phyloP scores from a whole-genome alignment of 495 filamentous ascomycete genomes.

The Penicillium nucicola region DNA sequence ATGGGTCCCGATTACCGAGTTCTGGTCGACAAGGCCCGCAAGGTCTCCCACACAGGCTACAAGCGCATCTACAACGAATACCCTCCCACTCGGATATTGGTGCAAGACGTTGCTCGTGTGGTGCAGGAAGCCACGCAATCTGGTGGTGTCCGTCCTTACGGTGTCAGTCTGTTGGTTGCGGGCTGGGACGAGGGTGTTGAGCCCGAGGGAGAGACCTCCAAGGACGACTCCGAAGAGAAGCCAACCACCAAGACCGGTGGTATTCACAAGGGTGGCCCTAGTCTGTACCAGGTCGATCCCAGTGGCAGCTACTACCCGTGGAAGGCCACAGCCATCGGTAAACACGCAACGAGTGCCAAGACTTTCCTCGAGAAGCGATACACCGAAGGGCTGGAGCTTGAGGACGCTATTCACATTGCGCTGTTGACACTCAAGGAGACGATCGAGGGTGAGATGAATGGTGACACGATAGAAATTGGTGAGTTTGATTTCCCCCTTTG shows the following conservation, averaged over 20 bases:
- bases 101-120: conserved; percentile 95
- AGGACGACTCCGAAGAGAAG: conserved; percentile 59
- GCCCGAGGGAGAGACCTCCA: conserved; percentile 60
- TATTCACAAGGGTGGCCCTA: conserved; percentile 91
- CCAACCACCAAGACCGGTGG: conserved; percentile 81
- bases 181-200: conserved; percentile 97
- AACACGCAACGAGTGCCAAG: conserved; percentile 96
- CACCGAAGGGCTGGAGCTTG: conserved; percentile 92
- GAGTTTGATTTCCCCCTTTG: conserved; percentile 24
- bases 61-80: conserved; percentile 99
- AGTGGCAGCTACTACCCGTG: conserved; percentile 97
- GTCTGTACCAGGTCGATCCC: conserved; percentile 97
- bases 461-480: conserved; percentile 99
- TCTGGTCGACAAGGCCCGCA: conserved; percentile 94
- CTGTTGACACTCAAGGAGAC: conserved; percentile 97
- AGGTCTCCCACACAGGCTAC: conserved; percentile 98
- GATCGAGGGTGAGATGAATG: conserved; percentile 98
- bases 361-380: conserved; percentile 99
- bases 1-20: conserved; percentile 99
- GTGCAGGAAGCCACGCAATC: conserved; percentile 99
- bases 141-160: conserved; percentile 96
- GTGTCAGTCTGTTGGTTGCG: conserved; percentile 89
- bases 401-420: conserved; percentile 98
- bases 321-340: conserved; percentile 99
- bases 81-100: conserved; percentile 95